These are phyloP conservation scores for Chrysanthemum makinoi DNA, from an alignment of 129 eudicot species.

Conservation along the genomic window DNA sequence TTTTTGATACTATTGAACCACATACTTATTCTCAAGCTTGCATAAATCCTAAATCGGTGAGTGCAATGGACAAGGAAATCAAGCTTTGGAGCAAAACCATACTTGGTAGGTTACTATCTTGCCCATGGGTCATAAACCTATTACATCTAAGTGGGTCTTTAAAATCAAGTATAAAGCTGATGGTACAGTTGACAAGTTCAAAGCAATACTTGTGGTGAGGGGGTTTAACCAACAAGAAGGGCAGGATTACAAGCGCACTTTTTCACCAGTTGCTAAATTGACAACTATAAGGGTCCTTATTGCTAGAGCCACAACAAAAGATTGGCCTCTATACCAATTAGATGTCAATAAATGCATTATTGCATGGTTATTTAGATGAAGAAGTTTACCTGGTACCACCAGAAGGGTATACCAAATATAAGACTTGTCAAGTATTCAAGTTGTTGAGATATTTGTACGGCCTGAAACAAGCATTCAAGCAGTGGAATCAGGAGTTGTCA, in stretches of 20 bases:
- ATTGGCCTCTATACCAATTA: not conserved
- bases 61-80: not conserved
- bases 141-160: not conserved
- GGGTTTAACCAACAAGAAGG: not conserved
- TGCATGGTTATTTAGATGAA: not conserved
- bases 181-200: not conserved
- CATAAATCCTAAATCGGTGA: not conserved
- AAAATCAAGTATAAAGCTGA: not conserved
- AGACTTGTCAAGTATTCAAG: not conserved
- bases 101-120: not conserved
- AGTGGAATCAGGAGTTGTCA: not conserved
- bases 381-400: not conserved
- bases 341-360: not conserved
- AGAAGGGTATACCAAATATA: not conserved
- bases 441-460: not conserved
- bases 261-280: not conserved
- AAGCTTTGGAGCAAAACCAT: not conserved
- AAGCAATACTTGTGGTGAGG: not conserved
- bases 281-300: not conserved
- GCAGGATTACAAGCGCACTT: not conserved
- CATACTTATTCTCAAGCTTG: not conserved
- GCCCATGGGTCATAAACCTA: not conserved
- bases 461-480: not conserved
- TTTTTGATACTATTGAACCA: not conserved
- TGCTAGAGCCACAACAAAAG: not conserved